phyloP scores from a whole-genome alignment of 2,329 filamentous ascomycete genomes.

The Aspergillus pseudonomiae region DNA sequence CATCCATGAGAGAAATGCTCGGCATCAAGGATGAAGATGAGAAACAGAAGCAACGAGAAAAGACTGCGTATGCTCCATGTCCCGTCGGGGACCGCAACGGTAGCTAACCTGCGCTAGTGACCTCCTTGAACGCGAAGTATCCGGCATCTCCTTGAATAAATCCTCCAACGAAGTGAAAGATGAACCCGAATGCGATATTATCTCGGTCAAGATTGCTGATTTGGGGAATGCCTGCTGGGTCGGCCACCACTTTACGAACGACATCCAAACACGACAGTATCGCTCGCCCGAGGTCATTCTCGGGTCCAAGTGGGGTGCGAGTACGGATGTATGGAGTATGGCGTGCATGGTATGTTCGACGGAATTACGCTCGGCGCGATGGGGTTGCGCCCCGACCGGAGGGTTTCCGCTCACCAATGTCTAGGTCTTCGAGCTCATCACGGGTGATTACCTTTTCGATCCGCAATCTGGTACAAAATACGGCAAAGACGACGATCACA shows the following conservation, averaged over 20 bases:
- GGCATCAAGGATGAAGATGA: conserved; percentile 61
- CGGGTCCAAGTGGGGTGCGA: conserved; percentile 98
- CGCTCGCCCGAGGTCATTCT: conserved; percentile 95
- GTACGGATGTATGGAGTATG: conserved; percentile 99
- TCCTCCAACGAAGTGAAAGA: conserved; percentile 40
- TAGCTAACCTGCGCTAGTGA: conserved; percentile 60
- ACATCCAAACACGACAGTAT: conserved; percentile 98
- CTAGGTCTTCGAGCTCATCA: conserved; percentile 91
- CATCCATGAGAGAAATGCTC: conserved; percentile 60
- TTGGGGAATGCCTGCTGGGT: conserved; percentile 99
- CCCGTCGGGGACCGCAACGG: background rate
- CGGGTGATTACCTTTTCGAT: conserved; percentile 97
- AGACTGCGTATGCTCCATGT: conserved; percentile 75
- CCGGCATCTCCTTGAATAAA: conserved; percentile 90
- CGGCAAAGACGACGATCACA: conserved; percentile 98
- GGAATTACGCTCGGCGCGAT: background rate
- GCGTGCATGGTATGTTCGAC: conserved; percentile 82
- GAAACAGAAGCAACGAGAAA: conserved; percentile 81
- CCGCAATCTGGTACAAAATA: conserved; percentile 98
- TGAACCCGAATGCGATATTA: conserved; percentile 65
- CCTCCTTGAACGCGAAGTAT: conserved; percentile 87
- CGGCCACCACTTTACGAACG: conserved; percentile 97
- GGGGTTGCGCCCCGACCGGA: background rate
- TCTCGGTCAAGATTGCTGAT: conserved; percentile 98
- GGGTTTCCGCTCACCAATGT: background rate